These are phyloP conservation scores for Colletotrichum chrysophilum DNA, from an alignment of 2,329 filamentous ascomycete genomes.

Conservation along the genomic window DNA sequence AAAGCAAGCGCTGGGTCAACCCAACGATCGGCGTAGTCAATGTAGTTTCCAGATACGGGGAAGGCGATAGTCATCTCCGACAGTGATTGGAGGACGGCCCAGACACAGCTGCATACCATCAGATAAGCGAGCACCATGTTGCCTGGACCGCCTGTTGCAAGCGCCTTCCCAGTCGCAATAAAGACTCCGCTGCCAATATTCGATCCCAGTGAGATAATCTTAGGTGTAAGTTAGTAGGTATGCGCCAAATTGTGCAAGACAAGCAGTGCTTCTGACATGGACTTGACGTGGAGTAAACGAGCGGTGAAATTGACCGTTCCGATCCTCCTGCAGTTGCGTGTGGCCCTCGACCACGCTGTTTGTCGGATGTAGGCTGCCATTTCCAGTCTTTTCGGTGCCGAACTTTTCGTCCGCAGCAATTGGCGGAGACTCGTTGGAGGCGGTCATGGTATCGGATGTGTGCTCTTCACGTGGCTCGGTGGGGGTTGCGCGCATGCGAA, in stretches of 20 bases:
- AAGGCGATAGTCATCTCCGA: conserved; percentile 42
- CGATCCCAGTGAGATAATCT: conserved; percentile 30
- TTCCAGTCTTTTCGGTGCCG: not conserved
- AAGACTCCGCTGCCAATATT: conserved; percentile 41
- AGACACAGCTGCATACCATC: conserved; percentile 25
- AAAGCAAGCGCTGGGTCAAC: conserved; percentile 42
- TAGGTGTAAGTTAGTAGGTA: not conserved
- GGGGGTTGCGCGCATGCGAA: not conserved
- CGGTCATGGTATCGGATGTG: not conserved
- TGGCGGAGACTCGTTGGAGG: not conserved
- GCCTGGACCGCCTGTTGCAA: conserved; percentile 34
- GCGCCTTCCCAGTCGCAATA: conserved; percentile 37
- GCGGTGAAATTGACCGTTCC: not conserved
- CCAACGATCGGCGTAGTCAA: conserved; percentile 41
- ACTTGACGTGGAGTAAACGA: not conserved
- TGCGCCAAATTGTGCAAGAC: not conserved
- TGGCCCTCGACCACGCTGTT: not conserved
- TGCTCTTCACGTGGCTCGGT: not conserved
- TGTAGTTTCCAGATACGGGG: conserved; percentile 38
- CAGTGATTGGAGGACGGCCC: conserved; percentile 24
- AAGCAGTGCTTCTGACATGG: not conserved
- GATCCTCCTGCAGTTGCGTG: not conserved
- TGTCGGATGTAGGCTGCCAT: not conserved
- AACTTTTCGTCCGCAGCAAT: not conserved
- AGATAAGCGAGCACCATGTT: conserved; percentile 36